These are phyloP conservation scores for Saturnispora ahearnii DNA, from an alignment of 805 yeast genomes.

Conservation along the genomic window DNA sequence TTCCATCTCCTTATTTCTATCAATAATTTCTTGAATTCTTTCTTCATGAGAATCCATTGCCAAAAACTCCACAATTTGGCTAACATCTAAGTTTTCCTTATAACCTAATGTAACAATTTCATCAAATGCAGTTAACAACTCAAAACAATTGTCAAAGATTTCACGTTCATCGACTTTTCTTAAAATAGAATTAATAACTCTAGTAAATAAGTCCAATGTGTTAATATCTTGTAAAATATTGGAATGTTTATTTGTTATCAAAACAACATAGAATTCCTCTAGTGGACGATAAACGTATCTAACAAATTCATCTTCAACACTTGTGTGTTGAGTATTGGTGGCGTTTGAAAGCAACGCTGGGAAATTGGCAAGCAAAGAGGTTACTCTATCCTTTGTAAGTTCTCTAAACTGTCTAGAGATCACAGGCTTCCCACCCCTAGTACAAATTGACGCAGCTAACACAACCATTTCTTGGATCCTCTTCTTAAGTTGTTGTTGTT, in stretches of 20 bases:
- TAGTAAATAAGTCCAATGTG: constrained; percentile 77
- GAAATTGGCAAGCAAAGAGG: constrained; percentile 76
- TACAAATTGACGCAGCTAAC: constrained; percentile 89
- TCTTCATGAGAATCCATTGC: constrained; percentile 99
- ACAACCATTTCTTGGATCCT: constrained; percentile 45
- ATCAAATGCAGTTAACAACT: constrained; percentile 84
- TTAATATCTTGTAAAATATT: constrained; percentile 92
- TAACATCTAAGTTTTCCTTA: constrained; percentile 72
- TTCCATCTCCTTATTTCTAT: constrained; percentile 91
- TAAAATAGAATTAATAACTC: constrained; percentile 67
- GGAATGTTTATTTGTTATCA: constrained; percentile 84
- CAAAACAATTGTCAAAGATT: constrained; percentile 77
- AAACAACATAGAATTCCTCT: constrained; percentile 84
- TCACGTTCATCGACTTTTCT: constrained; percentile 73
- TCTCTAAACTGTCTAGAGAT: constrained; percentile 89
- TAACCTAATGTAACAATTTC: constrained; percentile 87
- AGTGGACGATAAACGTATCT: constrained; percentile 94
- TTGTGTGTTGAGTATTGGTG: constrained; percentile 73
- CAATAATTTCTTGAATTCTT: constrained; percentile 95
- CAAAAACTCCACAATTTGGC: constrained; percentile 81
- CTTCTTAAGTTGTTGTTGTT: not conserved
- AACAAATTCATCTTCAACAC: constrained; percentile 84
- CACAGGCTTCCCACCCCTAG: constrained; percentile 87
- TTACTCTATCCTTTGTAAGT: constrained; percentile 72
- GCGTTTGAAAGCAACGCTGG: constrained; percentile 67